These are phyloP conservation scores for Boletus semigastroideus DNA, from an alignment of 1,284 basidiomycete species.

Conservation along the genomic window DNA sequence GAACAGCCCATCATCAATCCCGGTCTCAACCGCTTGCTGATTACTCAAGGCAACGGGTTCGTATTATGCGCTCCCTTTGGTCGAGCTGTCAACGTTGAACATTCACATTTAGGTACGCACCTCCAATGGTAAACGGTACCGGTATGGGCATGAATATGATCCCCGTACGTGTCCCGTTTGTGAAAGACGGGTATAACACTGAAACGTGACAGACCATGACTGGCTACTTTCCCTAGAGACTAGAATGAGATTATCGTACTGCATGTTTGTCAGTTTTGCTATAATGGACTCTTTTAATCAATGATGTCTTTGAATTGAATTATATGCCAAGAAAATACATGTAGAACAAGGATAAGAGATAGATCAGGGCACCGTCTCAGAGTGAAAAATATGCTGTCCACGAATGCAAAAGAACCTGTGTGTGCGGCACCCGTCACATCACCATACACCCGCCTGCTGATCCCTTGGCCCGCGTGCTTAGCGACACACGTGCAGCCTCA, in stretches of 20 bases:
- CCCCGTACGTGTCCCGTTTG: slow-evolving; percentile 38
- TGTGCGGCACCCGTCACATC: slow-evolving; percentile 42
- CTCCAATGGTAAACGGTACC: slow-evolving; percentile 46
- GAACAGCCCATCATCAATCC: slow-evolving; percentile 84
- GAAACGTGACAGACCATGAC: slow-evolving; percentile 31
- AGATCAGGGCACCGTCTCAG: not conserved
- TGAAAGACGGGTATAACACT: slow-evolving; percentile 3
- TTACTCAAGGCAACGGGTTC: slow-evolving; percentile 71
- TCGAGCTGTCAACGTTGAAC: slow-evolving; percentile 1
- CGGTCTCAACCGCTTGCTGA: slow-evolving; percentile 56
- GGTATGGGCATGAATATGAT: slow-evolving; percentile 39
- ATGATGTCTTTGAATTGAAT: not conserved
- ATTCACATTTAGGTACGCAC: slow-evolving; percentile 38
- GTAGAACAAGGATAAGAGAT: not conserved
- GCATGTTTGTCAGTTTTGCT: slow-evolving; percentile 17
- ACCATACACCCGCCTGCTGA: slow-evolving; percentile 54
- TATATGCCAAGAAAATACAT: slow-evolving; percentile 20
- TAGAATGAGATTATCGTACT: slow-evolving; percentile 28
- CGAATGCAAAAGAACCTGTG: slow-evolving; percentile 3
- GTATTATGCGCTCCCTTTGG: slow-evolving; percentile 3
- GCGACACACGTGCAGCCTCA: slow-evolving; percentile 83
- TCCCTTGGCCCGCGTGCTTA: slow-evolving; percentile 72
- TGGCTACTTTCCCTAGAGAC: slow-evolving; percentile 21
- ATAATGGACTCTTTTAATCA: slow-evolving; percentile 24
- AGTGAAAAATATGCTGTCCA: slow-evolving; percentile 8